These are phyloP conservation scores for Acanthochlamys bracteata DNA, from an alignment of 106 monocot species.

Conservation along the genomic window DNA sequence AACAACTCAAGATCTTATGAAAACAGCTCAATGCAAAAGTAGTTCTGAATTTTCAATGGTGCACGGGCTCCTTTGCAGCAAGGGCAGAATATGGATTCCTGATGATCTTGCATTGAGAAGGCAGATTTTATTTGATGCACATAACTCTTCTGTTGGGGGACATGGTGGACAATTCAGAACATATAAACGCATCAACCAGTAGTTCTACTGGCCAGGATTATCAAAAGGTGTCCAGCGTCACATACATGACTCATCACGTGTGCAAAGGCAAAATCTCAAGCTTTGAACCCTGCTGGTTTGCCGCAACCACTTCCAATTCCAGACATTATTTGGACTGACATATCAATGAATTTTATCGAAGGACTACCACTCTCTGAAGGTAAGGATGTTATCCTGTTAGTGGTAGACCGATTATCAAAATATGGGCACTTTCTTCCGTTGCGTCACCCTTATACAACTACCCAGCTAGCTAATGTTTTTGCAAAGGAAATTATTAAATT, in stretches of 20 bases:
- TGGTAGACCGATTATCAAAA: constrained; percentile 9
- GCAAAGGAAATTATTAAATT: neutral
- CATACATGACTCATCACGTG: neutral
- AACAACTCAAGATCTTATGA: neutral
- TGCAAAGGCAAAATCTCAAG: neutral
- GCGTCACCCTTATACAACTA: neutral
- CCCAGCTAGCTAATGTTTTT: neutral
- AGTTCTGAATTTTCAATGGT: neutral
- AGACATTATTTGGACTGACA: neutral
- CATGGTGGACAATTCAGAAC: neutral
- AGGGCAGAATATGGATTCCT: neutral
- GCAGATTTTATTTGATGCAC: neutral
- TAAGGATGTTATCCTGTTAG: constrained; percentile 2
- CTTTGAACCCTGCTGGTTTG: neutral
- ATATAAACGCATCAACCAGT: neutral
- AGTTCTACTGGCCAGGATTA: neutral
- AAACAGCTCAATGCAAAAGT: too few species aligned
- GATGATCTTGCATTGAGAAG: neutral
- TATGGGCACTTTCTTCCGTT: neutral
- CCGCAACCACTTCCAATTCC: constrained; percentile 6
- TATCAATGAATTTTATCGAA: constrained; percentile 12
- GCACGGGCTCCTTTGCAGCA: neutral
- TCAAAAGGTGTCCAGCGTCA: neutral
- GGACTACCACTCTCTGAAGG: neutral
- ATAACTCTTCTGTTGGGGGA: too few species aligned